These are phyloP conservation scores for Kodamaea restingae DNA, from an alignment of 805 yeast genomes.

Conservation along the genomic window DNA sequence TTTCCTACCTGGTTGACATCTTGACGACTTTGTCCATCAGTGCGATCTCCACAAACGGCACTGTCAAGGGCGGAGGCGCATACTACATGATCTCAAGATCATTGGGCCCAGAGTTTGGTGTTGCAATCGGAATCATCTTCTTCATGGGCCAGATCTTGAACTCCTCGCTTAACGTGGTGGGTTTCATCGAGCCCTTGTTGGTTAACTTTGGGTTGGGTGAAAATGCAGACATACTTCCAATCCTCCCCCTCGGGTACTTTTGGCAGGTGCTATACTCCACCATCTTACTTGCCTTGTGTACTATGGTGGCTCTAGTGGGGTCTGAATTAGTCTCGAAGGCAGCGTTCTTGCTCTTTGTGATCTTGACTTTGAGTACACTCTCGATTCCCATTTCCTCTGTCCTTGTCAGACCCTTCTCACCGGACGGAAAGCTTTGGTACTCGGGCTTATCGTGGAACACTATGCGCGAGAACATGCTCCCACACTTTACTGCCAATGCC, in stretches of 20 bases:
- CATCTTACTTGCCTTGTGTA: constrained; percentile 61
- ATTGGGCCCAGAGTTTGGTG: constrained; percentile 97
- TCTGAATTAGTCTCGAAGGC: constrained; percentile 77
- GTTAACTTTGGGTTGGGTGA: constrained; percentile 64
- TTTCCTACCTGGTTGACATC: constrained; percentile 77
- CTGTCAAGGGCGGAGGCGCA: constrained; percentile 97
- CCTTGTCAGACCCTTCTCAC: constrained; percentile 55
- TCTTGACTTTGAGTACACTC: constrained; percentile 65
- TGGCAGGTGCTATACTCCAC: constrained; percentile 73
- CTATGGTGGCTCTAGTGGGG: constrained; percentile 75
- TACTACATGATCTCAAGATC: constrained; percentile 95
- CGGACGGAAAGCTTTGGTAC: constrained; percentile 45
- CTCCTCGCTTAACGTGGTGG: constrained; percentile 90
- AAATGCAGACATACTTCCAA: constrained; percentile 48
- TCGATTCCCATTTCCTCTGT: constrained; percentile 80
- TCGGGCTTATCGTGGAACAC: constrained; percentile 75
- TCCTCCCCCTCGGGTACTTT: constrained; percentile 69
- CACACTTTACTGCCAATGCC: constrained; percentile 82
- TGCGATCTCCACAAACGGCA: constrained; percentile 96
- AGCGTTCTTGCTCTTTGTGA: constrained; percentile 66
- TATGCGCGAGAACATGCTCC: constrained; percentile 61
- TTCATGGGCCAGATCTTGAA: constrained; percentile 92
- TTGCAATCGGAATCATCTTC: constrained; percentile 92
- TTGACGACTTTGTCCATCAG: constrained; percentile 86
- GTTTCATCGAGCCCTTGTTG: constrained; percentile 86